Conservation (phyloP, 768 basidiomycete species). For the Boletus vermiculosoides region DNA sequence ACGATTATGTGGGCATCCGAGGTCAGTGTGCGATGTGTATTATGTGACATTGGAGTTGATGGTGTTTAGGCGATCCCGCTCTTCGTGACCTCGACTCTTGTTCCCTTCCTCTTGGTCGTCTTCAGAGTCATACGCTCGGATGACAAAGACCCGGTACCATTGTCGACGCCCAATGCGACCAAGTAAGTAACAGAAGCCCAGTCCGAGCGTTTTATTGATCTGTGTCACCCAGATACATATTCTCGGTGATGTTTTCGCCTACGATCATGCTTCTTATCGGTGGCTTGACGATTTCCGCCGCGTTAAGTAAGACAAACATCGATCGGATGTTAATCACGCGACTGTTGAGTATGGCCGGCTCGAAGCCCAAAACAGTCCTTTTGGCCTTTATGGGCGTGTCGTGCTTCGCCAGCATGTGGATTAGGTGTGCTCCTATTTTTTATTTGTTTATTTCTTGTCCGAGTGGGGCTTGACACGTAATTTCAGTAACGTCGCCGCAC, state of each 20-base stretch:
- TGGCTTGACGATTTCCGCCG: slow-evolving; percentile 97
- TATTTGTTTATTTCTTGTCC: not conserved
- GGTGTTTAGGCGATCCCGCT: slow-evolving; percentile 83
- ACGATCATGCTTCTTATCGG: slow-evolving; percentile 99
- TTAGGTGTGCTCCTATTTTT: slow-evolving; percentile 54
- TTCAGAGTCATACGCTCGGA: slow-evolving; percentile 65
- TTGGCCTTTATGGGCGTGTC: slow-evolving; percentile 95
- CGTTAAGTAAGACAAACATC: slow-evolving; percentile 92
- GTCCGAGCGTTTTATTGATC: not conserved
- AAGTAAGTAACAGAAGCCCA: slow-evolving; percentile 51
- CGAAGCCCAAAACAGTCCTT: slow-evolving; percentile 80
- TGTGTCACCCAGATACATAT: slow-evolving; percentile 63
- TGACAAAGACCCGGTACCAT: slow-evolving; percentile 46
- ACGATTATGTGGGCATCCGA: slow-evolving; percentile 97
- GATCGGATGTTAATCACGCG: slow-evolving; percentile 90
- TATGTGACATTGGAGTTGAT: not conserved
- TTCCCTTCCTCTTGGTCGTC: slow-evolving; percentile 87
- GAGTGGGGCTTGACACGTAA: slow-evolving; percentile 4
- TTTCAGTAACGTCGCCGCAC: slow-evolving; percentile 90
- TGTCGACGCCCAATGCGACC: slow-evolving; percentile 71
- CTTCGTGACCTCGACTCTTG: slow-evolving; percentile 91
- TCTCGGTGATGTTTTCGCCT: slow-evolving; percentile 94
- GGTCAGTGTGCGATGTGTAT: slow-evolving; percentile 41
- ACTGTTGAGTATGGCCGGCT: slow-evolving; percentile 87
- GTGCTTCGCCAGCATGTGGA: slow-evolving; percentile 99